These are phyloP conservation scores for Colletotrichum musae DNA, from an alignment of 2,329 filamentous ascomycete species.

Conservation along the genomic window DNA sequence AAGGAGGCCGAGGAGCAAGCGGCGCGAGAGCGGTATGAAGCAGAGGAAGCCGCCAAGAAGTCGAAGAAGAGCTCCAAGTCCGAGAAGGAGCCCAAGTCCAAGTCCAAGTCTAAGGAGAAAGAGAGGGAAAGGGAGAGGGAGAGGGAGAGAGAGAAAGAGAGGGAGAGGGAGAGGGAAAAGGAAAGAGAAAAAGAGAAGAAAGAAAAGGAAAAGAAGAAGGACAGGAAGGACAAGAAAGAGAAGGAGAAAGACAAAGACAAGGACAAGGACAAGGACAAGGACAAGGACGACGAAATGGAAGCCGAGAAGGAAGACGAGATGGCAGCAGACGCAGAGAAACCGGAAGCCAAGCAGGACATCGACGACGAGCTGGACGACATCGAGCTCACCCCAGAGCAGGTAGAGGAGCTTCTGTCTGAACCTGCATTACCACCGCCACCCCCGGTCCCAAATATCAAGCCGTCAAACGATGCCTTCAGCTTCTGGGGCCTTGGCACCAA, in stretches of 20 bases:
- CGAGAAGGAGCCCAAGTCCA: slow-evolving; percentile 53
- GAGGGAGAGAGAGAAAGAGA: slow-evolving; percentile 41
- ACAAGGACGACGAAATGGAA: slow-evolving; percentile 40
- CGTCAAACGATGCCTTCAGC: slow-evolving; percentile 62
- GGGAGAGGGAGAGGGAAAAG: slow-evolving; percentile 49
- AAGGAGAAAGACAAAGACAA: slow-evolving; percentile 51
- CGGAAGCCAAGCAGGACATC: slow-evolving; percentile 39
- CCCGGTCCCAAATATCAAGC: slow-evolving; percentile 44
- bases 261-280: slow-evolving; percentile 50
- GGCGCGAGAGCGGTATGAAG: slow-evolving; percentile 47
- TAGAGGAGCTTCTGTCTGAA: slow-evolving; percentile 58
- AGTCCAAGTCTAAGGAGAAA: slow-evolving; percentile 51
- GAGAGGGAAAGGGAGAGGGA: slow-evolving; percentile 51
- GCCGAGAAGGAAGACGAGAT: slow-evolving; percentile 33
- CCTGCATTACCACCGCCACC: slow-evolving; percentile 29
- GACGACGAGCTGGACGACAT: slow-evolving; percentile 42
- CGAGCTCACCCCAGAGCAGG: slow-evolving; percentile 58
- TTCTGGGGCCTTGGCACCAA: slow-evolving; percentile 71
- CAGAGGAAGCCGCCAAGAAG: slow-evolving; percentile 55
- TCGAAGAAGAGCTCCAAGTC: slow-evolving; percentile 57
- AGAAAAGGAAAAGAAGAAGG: slow-evolving; percentile 48
- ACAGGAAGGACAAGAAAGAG: slow-evolving; percentile 47
- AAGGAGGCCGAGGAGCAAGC: slow-evolving; percentile 46
- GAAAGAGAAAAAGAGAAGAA: slow-evolving; percentile 47
- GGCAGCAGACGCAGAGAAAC: slow-evolving; percentile 32